Base-by-base conservation (phyloP, 768 basidiomycete genomes). In the Tylopilus plumbeoviolaceoides region DNA sequence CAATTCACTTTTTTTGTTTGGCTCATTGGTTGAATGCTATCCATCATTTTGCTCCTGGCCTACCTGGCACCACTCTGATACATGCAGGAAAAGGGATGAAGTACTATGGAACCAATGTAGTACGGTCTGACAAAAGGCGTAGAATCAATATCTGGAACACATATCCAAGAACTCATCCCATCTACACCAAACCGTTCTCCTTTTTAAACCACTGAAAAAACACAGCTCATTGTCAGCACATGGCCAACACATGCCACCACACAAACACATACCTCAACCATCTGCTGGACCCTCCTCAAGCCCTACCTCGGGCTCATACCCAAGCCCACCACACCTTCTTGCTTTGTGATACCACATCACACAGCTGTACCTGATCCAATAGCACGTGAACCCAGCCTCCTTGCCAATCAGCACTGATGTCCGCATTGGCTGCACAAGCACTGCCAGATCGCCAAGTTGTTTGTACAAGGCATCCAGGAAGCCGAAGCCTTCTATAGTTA, bases 231-330 rank as follows among this genome's bases (percentile, higher is more conserved):
- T 27, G 27, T 63, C 40, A 60, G 48, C 10, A 20, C 1, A 28
- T 27, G 27, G 33, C n/a, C 23, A n/a, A 36, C 30, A 20, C 28
- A 38, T 14, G 20, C 21, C n/a, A 1, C 31, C 15, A 7, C 23
- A n/a, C 21, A 9, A n/a, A 38, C 4, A 21, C 85, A 52, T 59
- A 89, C 89, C 68, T 87, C 85, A 3, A 92, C 80, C 69, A 84
- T 89, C 57, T 76, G 77, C 71, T 81, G 79, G 46, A 97, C 94
- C 97, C 57, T 98, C 95, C 60, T 91, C 85, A 14, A 98, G 60
- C 2, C 93, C 88, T 6, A 95, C 84, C 53, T 90, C 73, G 0
- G 97, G 97, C 68, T 94, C 92, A 70, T 99, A 99, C 2, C 93
- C 95, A 39, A 99, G 74, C 55, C 53, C 93, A 74, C 60, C 94